Conservation (phyloP, 768 basidiomycete genomes). For the Boletus coccyginus region DNA sequence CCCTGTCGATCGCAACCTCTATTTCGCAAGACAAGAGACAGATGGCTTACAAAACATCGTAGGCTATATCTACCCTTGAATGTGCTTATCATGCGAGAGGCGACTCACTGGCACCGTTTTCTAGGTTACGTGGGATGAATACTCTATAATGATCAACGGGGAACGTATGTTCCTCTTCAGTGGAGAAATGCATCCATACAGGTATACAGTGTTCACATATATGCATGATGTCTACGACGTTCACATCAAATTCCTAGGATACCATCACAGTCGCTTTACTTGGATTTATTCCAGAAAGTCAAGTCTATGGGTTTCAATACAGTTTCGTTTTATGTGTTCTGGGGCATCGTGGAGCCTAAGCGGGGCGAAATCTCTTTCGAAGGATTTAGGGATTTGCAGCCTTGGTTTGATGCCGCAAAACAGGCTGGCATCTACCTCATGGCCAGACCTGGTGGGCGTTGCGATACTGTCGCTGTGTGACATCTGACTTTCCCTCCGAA, state of each 20-base stretch:
- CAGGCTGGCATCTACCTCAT: slow-evolving; percentile 27
- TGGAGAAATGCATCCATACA: slow-evolving; percentile 64
- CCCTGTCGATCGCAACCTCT: slow-evolving; percentile 8
- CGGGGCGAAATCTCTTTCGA: slow-evolving; percentile 51
- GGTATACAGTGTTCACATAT: slow-evolving; percentile 17
- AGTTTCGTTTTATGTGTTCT: slow-evolving; percentile 58
- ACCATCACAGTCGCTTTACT: slow-evolving; percentile 36
- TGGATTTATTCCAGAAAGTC: slow-evolving; percentile 61
- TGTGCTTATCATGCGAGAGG: not conserved
- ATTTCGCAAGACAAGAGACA: slow-evolving; percentile 13
- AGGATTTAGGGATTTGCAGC: slow-evolving; percentile 38
- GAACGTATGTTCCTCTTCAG: slow-evolving; percentile 57
- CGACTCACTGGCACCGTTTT: not conserved
- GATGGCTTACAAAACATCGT: slow-evolving; percentile 20
- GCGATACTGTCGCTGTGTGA: not conserved
- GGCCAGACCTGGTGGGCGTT: slow-evolving; percentile 24
- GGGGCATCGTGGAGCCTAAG: slow-evolving; percentile 46
- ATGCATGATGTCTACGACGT: not conserved
- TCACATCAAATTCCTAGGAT: slow-evolving; percentile 11
- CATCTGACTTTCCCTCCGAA: not conserved
- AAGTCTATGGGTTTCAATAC: slow-evolving; percentile 39
- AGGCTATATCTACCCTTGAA: not conserved
- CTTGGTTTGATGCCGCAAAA: slow-evolving; percentile 30
- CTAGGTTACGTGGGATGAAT: slow-evolving; percentile 56
- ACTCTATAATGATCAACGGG: slow-evolving; percentile 56